Conservation (phyloP, 495 filamentous ascomycete species). For the Parathielavia appendiculata region DNA sequence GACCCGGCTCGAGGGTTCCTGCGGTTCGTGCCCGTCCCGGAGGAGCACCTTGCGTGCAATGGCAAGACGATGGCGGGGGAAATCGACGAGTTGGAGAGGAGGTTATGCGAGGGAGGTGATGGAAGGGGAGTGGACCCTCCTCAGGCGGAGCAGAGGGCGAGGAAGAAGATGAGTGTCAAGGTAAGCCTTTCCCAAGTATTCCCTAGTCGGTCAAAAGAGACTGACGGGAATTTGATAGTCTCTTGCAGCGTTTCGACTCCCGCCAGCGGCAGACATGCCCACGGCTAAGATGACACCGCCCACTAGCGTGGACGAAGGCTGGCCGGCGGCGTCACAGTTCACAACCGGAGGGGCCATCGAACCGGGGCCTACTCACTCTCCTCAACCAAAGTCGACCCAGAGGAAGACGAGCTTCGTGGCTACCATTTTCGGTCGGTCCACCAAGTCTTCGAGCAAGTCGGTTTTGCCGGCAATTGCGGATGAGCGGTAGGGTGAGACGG, state of each 20-base stretch:
- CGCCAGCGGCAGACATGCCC: constrained; percentile 9
- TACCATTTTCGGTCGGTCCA: constrained; percentile 41
- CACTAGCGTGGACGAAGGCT: constrained; percentile 22
- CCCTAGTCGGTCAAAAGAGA: background rate
- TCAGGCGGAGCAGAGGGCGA: background rate
- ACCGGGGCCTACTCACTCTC: too few relatives aligned
- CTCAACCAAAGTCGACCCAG: constrained; percentile 34
- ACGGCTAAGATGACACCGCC: constrained; percentile 26
- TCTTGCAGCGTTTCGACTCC: constrained; percentile 20
- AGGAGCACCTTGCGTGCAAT: constrained; percentile 66
- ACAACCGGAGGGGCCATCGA: too few relatives aligned
- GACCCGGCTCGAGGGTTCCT: constrained; percentile 58
- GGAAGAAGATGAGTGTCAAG: constrained; percentile 35
- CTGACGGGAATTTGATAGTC: constrained; percentile 17
- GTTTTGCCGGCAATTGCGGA: constrained; percentile 17
- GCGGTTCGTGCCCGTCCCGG: constrained; percentile 60
- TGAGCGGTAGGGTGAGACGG: background rate
- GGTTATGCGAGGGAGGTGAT: constrained; percentile 24
- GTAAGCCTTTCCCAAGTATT: constrained; percentile 11
- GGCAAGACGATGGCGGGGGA: constrained; percentile 65
- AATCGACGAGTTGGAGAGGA: constrained; percentile 51
- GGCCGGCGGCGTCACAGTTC: constrained; percentile 17
- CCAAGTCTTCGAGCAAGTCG: constrained; percentile 16
- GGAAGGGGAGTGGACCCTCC: background rate
- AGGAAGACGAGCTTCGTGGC: constrained; percentile 51